Evolutionary conservation across 345 rosid genomes (phyloP).

Genomic region (Pistacia vera): DNA sequence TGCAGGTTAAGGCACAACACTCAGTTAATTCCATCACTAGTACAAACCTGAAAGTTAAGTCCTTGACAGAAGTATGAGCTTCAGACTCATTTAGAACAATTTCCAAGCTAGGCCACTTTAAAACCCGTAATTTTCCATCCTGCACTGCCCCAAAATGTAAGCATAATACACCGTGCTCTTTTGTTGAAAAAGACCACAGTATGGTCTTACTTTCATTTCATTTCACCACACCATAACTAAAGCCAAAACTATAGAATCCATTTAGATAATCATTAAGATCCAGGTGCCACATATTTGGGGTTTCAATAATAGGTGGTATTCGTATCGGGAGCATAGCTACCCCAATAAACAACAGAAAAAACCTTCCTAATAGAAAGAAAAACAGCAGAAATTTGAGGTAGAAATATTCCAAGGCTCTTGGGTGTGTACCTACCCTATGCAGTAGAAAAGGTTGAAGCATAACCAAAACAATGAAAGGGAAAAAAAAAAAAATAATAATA

Average conservation of each 20-base stretch:
- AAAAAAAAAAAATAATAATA: no score
- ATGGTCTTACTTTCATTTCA: no score
- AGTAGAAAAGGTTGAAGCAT: background rate
- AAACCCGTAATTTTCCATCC: no score
- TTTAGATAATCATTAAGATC: background rate
- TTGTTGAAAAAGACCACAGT: background rate
- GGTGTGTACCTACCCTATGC: background rate
- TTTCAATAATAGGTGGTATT: background rate
- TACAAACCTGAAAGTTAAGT: no score
- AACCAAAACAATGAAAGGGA: background rate
- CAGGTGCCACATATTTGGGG: background rate
- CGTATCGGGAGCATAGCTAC: background rate
- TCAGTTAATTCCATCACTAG: no score
- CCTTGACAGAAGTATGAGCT: conserved; percentile 8
- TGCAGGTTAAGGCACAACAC: no score
- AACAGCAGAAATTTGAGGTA: background rate
- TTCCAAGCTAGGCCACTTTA: no score
- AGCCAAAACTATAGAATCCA: background rate
- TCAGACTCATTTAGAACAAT: no score
- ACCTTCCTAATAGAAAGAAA: background rate
- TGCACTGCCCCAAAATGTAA: conserved; percentile 54
- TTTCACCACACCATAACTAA: background rate
- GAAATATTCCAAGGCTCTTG: background rate
- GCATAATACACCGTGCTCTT: conserved; percentile 35
- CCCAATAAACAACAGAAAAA: background rate